These are phyloP conservation scores for Tetraselmis chui DNA, from an alignment of 139 green algal species.

Conservation along the genomic window DNA sequence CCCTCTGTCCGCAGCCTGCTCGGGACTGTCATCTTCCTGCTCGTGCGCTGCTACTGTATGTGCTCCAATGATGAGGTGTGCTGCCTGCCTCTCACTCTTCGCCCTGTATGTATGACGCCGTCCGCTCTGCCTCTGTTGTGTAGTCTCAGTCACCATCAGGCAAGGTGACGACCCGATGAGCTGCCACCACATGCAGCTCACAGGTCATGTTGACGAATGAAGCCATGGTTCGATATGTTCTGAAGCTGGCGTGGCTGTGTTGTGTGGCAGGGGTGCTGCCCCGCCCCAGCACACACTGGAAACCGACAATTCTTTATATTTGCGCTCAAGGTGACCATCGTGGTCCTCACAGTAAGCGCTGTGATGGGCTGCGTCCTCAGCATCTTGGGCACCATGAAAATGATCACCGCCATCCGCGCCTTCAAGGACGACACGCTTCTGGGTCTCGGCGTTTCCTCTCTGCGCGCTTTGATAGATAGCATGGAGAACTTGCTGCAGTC, in stretches of 20 bases:
- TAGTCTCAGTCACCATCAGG: background rate
- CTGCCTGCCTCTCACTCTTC: no score
- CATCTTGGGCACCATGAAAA: background rate
- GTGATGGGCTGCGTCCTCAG: background rate
- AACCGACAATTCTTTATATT: no score
- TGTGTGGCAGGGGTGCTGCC: no score
- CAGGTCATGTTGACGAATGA: no score
- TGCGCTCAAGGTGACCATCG: background rate
- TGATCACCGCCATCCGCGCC: background rate
- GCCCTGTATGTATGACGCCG: no score
- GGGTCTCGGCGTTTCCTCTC: background rate
- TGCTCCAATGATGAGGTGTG: background rate
- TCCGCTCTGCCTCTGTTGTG: background rate
- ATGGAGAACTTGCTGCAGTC: background rate
- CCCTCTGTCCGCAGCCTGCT: no score
- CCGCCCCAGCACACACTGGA: no score
- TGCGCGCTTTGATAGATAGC: background rate
- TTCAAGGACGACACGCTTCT: background rate
- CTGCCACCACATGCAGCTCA: background rate
- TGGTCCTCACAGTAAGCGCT: background rate
- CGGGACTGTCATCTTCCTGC: background rate
- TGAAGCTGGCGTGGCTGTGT: no score
- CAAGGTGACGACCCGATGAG: background rate
- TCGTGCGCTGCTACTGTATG: background rate
- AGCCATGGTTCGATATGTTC: no score